Percentiles rank a stretch among this genome's conserved stretches.
Conservation (phyloP, 2,329 filamentous ascomycete species). For the Fusarium tuaranense region DNA sequence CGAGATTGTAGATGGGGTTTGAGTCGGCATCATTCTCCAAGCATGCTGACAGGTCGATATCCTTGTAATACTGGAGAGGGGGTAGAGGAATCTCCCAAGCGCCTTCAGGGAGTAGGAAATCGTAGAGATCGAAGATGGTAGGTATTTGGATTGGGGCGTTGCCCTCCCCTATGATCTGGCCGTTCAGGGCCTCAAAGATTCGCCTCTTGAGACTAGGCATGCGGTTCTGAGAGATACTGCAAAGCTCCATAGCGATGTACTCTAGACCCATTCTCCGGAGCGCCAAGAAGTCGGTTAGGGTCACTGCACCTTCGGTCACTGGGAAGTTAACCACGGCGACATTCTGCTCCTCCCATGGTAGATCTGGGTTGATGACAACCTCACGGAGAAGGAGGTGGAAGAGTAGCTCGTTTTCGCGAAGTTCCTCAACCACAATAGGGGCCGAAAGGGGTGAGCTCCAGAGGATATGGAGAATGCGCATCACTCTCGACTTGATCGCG, state of each 20-base stretch:
- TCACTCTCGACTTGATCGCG: slow-evolving; percentile 73
- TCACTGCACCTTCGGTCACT: slow-evolving; percentile 72
- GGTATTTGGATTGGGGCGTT: slow-evolving; percentile 75
- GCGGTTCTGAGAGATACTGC: slow-evolving; percentile 77
- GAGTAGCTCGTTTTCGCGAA: slow-evolving; percentile 84
- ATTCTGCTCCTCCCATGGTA: slow-evolving; percentile 79
- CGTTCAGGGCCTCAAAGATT: slow-evolving; percentile 80
- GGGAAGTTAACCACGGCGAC: slow-evolving; percentile 75
- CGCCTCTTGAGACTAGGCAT: slow-evolving; percentile 77
- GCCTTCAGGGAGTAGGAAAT: slow-evolving; percentile 76
- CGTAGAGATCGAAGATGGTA: slow-evolving; percentile 91
- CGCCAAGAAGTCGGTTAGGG: slow-evolving; percentile 81
- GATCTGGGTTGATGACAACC: slow-evolving; percentile 74
- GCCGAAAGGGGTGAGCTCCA: slow-evolving; percentile 88
- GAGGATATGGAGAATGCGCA: slow-evolving; percentile 81
- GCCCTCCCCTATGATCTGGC: slow-evolving; percentile 75
- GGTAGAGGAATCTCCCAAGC: slow-evolving; percentile 65
- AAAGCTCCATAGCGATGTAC: slow-evolving; percentile 88
- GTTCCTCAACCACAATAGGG: slow-evolving; percentile 78
- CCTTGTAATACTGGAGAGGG: slow-evolving; percentile 69
- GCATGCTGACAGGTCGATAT: slow-evolving; percentile 76
- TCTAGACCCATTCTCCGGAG: slow-evolving; percentile 83
- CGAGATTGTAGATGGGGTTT: slow-evolving; percentile 73
- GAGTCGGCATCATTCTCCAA: slow-evolving; percentile 69
- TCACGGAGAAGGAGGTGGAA: slow-evolving; percentile 81